A percentile compares a stretch with the other conserved stretches of the same genome.
Conservation (phyloP, 1,139 yeast species). For the Taphrina confusa region DNA sequence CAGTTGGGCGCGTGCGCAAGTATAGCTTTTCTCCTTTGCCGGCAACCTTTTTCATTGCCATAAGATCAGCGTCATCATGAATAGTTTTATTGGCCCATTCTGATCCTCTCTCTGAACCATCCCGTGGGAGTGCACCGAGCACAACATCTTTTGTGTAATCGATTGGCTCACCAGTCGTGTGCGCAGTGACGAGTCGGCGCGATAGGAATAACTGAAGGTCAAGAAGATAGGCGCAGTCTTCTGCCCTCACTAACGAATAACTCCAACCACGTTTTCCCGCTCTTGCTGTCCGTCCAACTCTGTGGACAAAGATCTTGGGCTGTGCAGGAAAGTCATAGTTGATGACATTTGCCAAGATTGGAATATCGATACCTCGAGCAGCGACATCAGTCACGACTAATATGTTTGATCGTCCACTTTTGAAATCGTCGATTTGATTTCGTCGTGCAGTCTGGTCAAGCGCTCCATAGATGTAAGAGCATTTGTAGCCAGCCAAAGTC, state of each 20-base stretch:
- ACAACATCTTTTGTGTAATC: slow-evolving; percentile 77
- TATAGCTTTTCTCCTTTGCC: slow-evolving; percentile 84
- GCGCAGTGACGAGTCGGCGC: slow-evolving; percentile 64
- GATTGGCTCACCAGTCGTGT: slow-evolving; percentile 44
- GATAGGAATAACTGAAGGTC: slow-evolving; percentile 92
- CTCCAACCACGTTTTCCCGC: slow-evolving; percentile 99
- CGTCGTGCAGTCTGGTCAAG: slow-evolving; percentile 93
- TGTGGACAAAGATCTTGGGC: slow-evolving; percentile 88
- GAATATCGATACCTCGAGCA: slow-evolving; percentile 99
- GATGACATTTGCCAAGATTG: slow-evolving; percentile 88
- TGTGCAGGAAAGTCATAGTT: slow-evolving; percentile 89
- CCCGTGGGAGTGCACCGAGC: slow-evolving; percentile 78
- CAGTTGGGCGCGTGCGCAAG: slow-evolving; percentile 79
- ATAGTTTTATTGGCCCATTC: slow-evolving; percentile 70
- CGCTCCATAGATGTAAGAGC: slow-evolving; percentile 88
- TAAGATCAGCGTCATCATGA: slow-evolving; percentile 68
- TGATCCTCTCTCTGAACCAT: slow-evolving; percentile 65
- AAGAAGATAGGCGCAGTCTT: slow-evolving; percentile 82
- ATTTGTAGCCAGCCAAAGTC: slow-evolving; percentile 77
- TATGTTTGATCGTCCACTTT: slow-evolving; percentile 77
- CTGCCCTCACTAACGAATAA: slow-evolving; percentile 79
- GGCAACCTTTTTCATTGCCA: slow-evolving; percentile 68
- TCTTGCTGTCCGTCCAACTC: slow-evolving; percentile 99
- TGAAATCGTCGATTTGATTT: slow-evolving; percentile 79
- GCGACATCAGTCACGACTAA: slow-evolving; percentile 98